phyloP scores from a whole-genome alignment of 2,329 filamentous ascomycete genomes.

The Teratosphaeria nubilosa region DNA sequence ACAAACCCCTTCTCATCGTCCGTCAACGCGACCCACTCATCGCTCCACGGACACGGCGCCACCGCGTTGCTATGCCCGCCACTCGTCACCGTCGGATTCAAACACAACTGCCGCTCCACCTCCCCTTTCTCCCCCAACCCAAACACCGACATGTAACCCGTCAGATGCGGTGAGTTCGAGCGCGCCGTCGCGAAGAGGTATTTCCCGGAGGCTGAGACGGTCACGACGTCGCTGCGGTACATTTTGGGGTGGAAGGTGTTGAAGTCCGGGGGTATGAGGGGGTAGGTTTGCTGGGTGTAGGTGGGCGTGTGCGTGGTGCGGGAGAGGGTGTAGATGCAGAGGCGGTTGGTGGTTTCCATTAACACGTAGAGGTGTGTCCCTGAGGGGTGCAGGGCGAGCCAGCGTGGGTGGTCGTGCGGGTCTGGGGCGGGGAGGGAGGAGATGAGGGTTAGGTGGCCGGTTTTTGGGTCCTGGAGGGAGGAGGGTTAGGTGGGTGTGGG shows the following conservation, averaged over 20 bases:
- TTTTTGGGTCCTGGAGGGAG: slow-evolving; percentile 33
- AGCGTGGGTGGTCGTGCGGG: slow-evolving; percentile 68
- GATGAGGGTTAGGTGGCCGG: slow-evolving; percentile 56
- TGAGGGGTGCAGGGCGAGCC: slow-evolving; percentile 73
- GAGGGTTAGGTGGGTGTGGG: no score
- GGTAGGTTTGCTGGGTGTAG: slow-evolving; percentile 67
- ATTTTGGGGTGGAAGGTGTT: slow-evolving; percentile 45
- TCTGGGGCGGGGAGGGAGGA: slow-evolving; percentile 63
- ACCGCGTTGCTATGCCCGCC: slow-evolving; percentile 84
- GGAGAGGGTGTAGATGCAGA: slow-evolving; percentile 75
- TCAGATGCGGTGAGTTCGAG: slow-evolving; percentile 63
- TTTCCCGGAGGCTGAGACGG: slow-evolving; percentile 55
- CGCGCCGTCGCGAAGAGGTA: slow-evolving; percentile 82
- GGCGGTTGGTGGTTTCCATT: slow-evolving; percentile 80
- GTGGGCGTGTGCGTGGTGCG: slow-evolving; percentile 61
- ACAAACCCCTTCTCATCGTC: slow-evolving; percentile 82
- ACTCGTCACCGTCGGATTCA: slow-evolving; percentile 77
- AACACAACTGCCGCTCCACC: slow-evolving; percentile 67
- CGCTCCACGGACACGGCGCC: slow-evolving; percentile 70
- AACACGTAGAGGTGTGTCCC: slow-evolving; percentile 74
- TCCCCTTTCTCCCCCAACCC: slow-evolving; percentile 54
- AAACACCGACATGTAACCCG: slow-evolving; percentile 77
- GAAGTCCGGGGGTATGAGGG: slow-evolving; percentile 67
- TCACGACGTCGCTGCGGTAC: slow-evolving; percentile 80
- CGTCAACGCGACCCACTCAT: slow-evolving; percentile 83